Evolutionary conservation across 1,284 basidiomycete genomes (phyloP).

Genomic region (Cutaneotrichosporon sp.): DNA sequence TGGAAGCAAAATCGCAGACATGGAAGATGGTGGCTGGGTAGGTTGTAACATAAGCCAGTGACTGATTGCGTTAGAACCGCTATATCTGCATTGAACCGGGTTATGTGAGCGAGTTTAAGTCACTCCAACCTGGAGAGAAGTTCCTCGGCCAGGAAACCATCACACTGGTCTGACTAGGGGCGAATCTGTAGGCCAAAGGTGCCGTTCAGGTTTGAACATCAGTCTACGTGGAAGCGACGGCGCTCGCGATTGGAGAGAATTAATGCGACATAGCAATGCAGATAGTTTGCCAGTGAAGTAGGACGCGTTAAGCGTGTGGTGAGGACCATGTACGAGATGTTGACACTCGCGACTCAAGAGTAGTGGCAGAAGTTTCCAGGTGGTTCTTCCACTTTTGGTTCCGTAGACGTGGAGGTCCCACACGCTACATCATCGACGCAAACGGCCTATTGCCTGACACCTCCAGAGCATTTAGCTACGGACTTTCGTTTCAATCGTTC

Average conservation of each 20-base stretch:
- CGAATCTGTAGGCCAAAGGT: background rate
- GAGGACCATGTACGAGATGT: too few relatives aligned
- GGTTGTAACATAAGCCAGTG: too few relatives aligned
- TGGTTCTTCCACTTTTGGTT: background rate
- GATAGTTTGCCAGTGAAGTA: too few relatives aligned
- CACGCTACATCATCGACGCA: background rate
- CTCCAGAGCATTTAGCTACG: too few relatives aligned
- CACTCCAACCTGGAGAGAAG: conserved; percentile 57
- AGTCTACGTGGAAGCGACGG: background rate
- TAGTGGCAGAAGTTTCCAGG: conserved; percentile 8
- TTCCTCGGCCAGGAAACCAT: conserved; percentile 72
- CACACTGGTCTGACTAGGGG: conserved; percentile 31
- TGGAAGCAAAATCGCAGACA: conserved; percentile 70
- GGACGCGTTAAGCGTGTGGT: too few relatives aligned
- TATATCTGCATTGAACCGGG: conserved; percentile 85
- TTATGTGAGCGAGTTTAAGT: conserved; percentile 54
- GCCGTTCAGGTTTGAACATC: background rate
- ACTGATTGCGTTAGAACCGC: conserved; percentile 53
- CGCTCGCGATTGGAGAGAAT: background rate
- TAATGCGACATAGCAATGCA: too few relatives aligned
- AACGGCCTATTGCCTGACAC: background rate
- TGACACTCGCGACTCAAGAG: too few relatives aligned
- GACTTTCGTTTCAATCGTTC: background rate
- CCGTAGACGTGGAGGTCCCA: background rate
- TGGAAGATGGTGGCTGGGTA: conserved; percentile 81